Evolutionary conservation across 495 filamentous ascomycete genomes (phyloP).

Genomic region (Neurospora intermedia): DNA sequence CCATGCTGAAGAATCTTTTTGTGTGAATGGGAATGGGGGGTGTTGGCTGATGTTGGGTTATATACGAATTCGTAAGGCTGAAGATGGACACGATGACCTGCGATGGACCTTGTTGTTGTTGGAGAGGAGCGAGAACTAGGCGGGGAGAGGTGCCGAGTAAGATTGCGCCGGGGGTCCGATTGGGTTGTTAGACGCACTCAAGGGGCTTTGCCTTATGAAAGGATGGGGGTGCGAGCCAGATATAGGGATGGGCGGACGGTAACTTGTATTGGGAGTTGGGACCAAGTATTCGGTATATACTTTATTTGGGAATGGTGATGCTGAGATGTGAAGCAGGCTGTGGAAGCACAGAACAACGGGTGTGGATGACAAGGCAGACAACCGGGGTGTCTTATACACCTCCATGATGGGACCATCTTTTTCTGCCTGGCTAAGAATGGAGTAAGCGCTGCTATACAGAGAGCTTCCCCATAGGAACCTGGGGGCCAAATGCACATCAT

Average conservation of each 20-base stretch:
- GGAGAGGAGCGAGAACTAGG: slow-evolving; percentile 10
- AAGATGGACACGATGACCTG: slow-evolving; percentile 6
- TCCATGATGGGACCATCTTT: slow-evolving; percentile 12
- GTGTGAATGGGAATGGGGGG: slow-evolving; percentile 3
- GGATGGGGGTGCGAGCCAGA: slow-evolving; percentile 16
- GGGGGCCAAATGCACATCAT: slow-evolving; percentile 21
- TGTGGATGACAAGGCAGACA: slow-evolving; percentile 19
- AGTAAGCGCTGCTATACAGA: slow-evolving; percentile 13
- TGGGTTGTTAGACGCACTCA: slow-evolving; percentile 15
- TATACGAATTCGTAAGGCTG: slow-evolving; percentile 10
- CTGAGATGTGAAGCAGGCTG: slow-evolving; percentile 17
- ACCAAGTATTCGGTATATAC: slow-evolving; percentile 7
- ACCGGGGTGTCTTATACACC: slow-evolving; percentile 22
- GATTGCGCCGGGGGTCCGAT: slow-evolving; percentile 18
- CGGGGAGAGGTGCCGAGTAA: slow-evolving; percentile 10
- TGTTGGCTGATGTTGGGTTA: slow-evolving; percentile 16
- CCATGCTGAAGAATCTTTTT: slow-evolving; percentile 25
- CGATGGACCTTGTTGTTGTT: slow-evolving; percentile 10
- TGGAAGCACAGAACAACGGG: slow-evolving; percentile 11
- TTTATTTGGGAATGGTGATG: slow-evolving; percentile 2
- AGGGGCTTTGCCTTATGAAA: slow-evolving; percentile 5
- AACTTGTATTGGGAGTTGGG: slow-evolving; percentile 8
- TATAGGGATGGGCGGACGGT: slow-evolving; percentile 16
- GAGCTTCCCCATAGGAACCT: slow-evolving; percentile 13
- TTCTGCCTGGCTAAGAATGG: slow-evolving; percentile 30